phyloP scores from a whole-genome alignment of 1,284 basidiomycete genomes.

The Coniophora puteana region DNA sequence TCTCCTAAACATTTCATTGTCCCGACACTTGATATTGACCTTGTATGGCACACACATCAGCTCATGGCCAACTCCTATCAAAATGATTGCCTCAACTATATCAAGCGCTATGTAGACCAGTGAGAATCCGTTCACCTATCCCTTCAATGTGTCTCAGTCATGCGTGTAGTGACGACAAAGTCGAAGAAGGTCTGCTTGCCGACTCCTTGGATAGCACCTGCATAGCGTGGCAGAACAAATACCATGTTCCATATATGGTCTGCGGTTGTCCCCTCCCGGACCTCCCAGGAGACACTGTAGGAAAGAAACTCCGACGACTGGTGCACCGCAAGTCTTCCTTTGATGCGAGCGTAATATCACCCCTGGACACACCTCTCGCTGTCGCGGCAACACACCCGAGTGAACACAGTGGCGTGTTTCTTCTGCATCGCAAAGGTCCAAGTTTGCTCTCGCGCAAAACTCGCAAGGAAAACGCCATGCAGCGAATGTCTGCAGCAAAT shows the following conservation, averaged over 20 bases:
- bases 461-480: too few species aligned
- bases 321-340: slow-evolving; percentile 11
- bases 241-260: slow-evolving; percentile 34
- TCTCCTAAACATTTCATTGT: slow-evolving; percentile 29
- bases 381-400: slow-evolving; percentile 36
- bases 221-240: slow-evolving; percentile 35
- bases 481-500: slow-evolving; percentile 9
- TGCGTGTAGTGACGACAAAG: slow-evolving; percentile 35
- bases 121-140: slow-evolving; percentile 12
- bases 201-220: slow-evolving; percentile 37
- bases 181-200: slow-evolving; percentile 32
- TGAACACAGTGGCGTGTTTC: slow-evolving; percentile 30
- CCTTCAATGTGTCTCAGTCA: neutral
- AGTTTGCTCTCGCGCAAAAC: slow-evolving; percentile 17
- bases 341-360: slow-evolving; percentile 13
- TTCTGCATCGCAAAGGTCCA: slow-evolving; percentile 18
- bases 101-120: slow-evolving; percentile 31
- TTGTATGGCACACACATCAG: slow-evolving; percentile 38
- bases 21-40: slow-evolving; percentile 35
- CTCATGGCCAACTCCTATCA: slow-evolving; percentile 24
- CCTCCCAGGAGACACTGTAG: slow-evolving; percentile 28
- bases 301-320: slow-evolving; percentile 21
- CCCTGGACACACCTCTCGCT: slow-evolving; percentile 21
- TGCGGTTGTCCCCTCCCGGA: slow-evolving; percentile 40
- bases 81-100: slow-evolving; percentile 20